phyloP scores from a whole-genome alignment of 306 rosid species.

The Quercus glauca region DNA sequence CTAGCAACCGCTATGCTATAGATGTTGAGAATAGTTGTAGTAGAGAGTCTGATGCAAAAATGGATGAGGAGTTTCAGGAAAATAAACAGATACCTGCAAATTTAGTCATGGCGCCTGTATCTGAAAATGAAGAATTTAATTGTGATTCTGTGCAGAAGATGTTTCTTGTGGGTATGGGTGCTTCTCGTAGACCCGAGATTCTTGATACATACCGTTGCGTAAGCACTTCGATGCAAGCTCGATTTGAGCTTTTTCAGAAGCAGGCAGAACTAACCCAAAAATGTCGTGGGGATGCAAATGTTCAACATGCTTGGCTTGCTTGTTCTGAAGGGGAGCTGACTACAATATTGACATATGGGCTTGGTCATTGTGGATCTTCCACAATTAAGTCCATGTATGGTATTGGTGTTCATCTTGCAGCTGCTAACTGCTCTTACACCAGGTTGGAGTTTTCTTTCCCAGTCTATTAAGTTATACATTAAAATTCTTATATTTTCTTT shows the following conservation, averaged over 20 bases:
- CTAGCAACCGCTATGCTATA: slow-evolving; percentile 26
- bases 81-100: slow-evolving; percentile 28
- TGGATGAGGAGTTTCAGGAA: slow-evolving; percentile 37
- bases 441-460: slow-evolving; percentile 45
- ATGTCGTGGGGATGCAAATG: slow-evolving; percentile 62
- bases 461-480: background rate
- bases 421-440: slow-evolving; percentile 42
- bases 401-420: slow-evolving; percentile 66
- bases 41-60: slow-evolving; percentile 26
- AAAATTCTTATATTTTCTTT: background rate
- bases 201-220: slow-evolving; percentile 50
- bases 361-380: slow-evolving; percentile 60
- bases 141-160: slow-evolving; percentile 51
- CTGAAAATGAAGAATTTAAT: slow-evolving; percentile 40
- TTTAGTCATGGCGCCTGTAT: slow-evolving; percentile 30
- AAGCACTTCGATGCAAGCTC: slow-evolving; percentile 42
- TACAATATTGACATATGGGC: slow-evolving; percentile 56
- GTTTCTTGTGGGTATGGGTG: slow-evolving; percentile 53
- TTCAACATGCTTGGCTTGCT: slow-evolving; percentile 83
- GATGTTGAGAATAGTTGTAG: slow-evolving; percentile 66
- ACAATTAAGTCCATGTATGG: slow-evolving; percentile 49
- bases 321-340: slow-evolving; percentile 54
- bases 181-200: slow-evolving; percentile 32
- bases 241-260: slow-evolving; percentile 68
- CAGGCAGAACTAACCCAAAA: slow-evolving; percentile 66